A percentile compares a stretch with the other conserved stretches of the same genome.
Evolutionary conservation across 208 protist genomes (phyloP).

Genomic region (Balamuthia mandrillaris): DNA sequence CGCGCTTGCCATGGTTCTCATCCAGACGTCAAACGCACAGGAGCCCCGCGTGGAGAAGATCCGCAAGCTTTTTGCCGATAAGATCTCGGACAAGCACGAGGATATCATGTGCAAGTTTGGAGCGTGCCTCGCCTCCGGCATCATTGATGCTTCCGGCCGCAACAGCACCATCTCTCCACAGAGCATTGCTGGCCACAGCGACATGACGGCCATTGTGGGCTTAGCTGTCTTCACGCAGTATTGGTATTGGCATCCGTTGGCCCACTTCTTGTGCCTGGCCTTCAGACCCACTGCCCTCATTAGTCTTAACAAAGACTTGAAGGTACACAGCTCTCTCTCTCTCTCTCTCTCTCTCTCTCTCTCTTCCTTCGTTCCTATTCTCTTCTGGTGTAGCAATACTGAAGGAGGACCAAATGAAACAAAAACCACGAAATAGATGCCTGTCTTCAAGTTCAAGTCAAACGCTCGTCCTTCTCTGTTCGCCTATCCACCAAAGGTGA

Average conservation of each 20-base stretch:
- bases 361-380: neutral
- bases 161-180: conserved; percentile 88
- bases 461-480: conserved; percentile 89
- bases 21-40: conserved; percentile 85
- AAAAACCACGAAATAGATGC: conserved; percentile 43
- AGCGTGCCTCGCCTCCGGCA: conserved; percentile 91
- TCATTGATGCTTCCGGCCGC: conserved; percentile 93
- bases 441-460: conserved; percentile 85
- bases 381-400: neutral
- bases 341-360: neutral
- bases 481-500: conserved; percentile 76
- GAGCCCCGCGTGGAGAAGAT: conserved; percentile 79
- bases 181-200: conserved; percentile 81
- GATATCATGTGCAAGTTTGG: conserved; percentile 94
- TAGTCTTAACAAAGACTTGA: conserved; percentile 92
- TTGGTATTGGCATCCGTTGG: conserved; percentile 99
- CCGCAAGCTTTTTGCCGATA: conserved; percentile 54
- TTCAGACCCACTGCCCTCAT: conserved; percentile 95
- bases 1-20: conserved; percentile 91
- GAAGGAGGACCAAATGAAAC: conserved; percentile 3
- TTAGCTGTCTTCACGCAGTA: conserved; percentile 97
- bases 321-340: conserved; percentile 73
- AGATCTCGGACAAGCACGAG: conserved; percentile 87
- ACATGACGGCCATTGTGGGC: conserved; percentile 91
- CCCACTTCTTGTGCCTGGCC: conserved; percentile 92